A percentile compares a stretch with the other conserved stretches of the same genome.
Evolutionary conservation across 1,139 yeast genomes (phyloP).

Genomic region (Arxiozyma telluris): DNA sequence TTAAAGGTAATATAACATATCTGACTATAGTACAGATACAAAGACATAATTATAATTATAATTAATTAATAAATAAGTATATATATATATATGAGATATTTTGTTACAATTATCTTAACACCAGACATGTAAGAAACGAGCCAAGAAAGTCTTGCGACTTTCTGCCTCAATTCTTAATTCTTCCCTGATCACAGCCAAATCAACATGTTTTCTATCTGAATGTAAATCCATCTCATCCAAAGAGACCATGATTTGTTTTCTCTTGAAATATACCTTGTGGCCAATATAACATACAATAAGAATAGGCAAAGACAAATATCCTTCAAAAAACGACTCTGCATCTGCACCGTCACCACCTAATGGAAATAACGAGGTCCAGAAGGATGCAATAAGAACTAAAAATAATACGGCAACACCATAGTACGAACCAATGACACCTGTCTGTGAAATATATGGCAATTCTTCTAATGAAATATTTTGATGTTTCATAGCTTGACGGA

Average conservation of each 20-base stretch:
- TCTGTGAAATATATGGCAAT: conserved; percentile 45
- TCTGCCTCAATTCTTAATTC: conserved; percentile 50
- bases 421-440: conserved; percentile 46
- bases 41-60: no score
- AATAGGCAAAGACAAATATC: conserved; percentile 56
- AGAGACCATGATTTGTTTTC: conserved; percentile 41
- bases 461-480: conserved; percentile 48
- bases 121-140: conserved; percentile 47
- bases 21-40: neutral
- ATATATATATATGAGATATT: neutral
- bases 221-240: conserved; percentile 54
- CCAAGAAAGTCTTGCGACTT: conserved; percentile 44
- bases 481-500: conserved; percentile 48
- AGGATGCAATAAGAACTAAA: conserved; percentile 48
- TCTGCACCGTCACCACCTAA: conserved; percentile 42
- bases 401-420: conserved; percentile 42
- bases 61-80: no score
- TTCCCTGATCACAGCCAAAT: conserved; percentile 54
- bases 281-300: conserved; percentile 47
- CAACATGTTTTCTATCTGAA: conserved; percentile 61
- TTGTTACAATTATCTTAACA: conserved; percentile 31
- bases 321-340: conserved; percentile 51
- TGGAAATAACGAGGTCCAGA: conserved; percentile 70
- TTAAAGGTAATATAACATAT: neutral
- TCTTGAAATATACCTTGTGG: conserved; percentile 49